phyloP scores from a whole-genome alignment of 225 moss, liverwort and hornwort genomes.

The Neckera pumila region DNA sequence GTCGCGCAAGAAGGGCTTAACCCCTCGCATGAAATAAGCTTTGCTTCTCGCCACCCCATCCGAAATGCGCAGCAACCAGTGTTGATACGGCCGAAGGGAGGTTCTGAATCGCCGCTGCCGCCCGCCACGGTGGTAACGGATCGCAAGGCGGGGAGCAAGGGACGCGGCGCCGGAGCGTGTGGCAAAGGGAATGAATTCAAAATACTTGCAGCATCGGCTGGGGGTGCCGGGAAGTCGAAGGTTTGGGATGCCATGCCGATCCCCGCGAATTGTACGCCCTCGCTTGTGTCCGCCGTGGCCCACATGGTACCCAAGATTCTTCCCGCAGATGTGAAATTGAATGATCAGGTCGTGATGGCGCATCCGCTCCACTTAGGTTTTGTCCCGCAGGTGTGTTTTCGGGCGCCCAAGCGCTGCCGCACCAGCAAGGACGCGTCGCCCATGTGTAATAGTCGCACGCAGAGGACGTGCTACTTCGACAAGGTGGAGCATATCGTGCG shows the following conservation, averaged over 20 bases:
- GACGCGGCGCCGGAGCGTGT: not conserved
- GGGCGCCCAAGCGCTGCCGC: too few species aligned
- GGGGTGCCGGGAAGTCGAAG: not conserved
- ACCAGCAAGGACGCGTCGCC: too few species aligned
- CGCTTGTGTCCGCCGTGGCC: too few species aligned
- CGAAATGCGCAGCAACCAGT: not conserved
- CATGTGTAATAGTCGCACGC: too few species aligned
- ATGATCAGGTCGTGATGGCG: too few species aligned
- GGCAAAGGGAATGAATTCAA: not conserved
- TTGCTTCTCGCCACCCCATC: not conserved
- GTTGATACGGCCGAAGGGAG: not conserved
- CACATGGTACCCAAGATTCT: too few species aligned
- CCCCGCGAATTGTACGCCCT: not conserved
- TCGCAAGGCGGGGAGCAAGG: not conserved
- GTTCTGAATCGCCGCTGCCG: not conserved
- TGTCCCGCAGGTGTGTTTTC: too few species aligned
- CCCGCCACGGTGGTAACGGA: not conserved
- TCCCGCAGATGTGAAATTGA: too few species aligned
- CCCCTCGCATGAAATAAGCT: not conserved
- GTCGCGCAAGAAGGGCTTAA: not conserved
- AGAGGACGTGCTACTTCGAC: too few species aligned
- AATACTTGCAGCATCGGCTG: not conserved
- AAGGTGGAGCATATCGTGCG: too few species aligned
- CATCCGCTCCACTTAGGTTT: too few species aligned
- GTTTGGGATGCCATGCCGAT: constrained; percentile 3